Percentiles rank a stretch among this genome's conserved stretches.
Evolutionary conservation across 805 yeast species (phyloP).

Genomic region (Yarrowia hollandica): DNA sequence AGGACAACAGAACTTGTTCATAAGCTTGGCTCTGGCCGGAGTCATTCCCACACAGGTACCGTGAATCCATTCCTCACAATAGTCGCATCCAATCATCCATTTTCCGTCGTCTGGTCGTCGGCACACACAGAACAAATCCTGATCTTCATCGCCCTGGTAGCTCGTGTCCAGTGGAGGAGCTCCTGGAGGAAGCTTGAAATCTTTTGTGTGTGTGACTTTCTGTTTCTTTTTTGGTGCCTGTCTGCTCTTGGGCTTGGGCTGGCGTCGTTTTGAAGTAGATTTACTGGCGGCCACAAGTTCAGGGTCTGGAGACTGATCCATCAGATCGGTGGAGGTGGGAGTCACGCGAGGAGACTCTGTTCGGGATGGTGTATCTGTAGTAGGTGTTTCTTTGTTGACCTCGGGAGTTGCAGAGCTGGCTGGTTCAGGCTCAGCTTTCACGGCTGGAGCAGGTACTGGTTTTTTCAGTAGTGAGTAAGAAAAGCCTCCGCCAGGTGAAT

Average conservation of each 20-base stretch:
- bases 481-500: neutral
- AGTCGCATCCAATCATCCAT: constrained; percentile 92
- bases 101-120: constrained; percentile 75
- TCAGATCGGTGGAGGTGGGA: neutral
- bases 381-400: neutral
- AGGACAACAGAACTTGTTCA: constrained; percentile 69
- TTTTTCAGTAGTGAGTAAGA: constrained; percentile 5
- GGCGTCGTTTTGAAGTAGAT: neutral
- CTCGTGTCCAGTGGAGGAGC: constrained; percentile 36
- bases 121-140: constrained; percentile 62
- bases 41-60: constrained; percentile 71
- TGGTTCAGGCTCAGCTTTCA: neutral
- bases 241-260: neutral
- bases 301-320: constrained; percentile 7
- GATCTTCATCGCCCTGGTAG: constrained; percentile 45
- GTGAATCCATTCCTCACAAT: constrained; percentile 95
- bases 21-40: constrained; percentile 52
- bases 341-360: neutral
- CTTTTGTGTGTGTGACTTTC: neutral
- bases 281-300: neutral
- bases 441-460: neutral
- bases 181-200: constrained; percentile 3
- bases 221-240: neutral
- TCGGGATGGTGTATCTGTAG: neutral
- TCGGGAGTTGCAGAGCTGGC: neutral